Evolutionary conservation across 306 rosid genomes (phyloP).

Genomic region (Fragaria nilgerrensis): DNA sequence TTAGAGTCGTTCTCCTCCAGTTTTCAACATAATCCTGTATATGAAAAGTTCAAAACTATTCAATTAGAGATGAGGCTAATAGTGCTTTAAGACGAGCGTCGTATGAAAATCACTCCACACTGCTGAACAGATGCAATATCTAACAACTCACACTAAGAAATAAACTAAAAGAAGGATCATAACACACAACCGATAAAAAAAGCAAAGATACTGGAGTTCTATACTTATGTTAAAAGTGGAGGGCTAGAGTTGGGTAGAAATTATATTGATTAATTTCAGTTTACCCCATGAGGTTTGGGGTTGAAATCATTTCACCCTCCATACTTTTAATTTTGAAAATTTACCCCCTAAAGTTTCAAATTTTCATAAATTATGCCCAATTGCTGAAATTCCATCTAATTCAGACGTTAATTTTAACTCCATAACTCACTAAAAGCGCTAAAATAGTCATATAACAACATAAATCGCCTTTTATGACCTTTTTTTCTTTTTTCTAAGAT

Average conservation of each 20-base stretch:
- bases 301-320: too few species aligned
- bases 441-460: too few species aligned
- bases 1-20: conserved; percentile 71
- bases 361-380: too few species aligned
- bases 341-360: too few species aligned
- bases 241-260: background rate
- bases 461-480: too few species aligned
- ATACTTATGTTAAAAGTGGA: background rate
- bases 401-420: too few species aligned
- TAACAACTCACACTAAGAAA: background rate
- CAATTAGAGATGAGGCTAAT: conserved; percentile 6
- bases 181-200: background rate
- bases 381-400: too few species aligned
- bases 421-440: too few species aligned
- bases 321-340: too few species aligned
- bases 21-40: conserved; percentile 63
- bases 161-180: background rate
- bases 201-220: background rate
- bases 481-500: too few species aligned
- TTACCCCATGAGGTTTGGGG: too few species aligned
- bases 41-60: conserved; percentile 20
- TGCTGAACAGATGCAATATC: conserved; percentile 11
- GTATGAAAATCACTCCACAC: background rate
- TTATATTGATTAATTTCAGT: too few species aligned
- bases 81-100: conserved; percentile 15